Evolutionary conservation across 2,329 filamentous ascomycete species (phyloP).

Genomic region (Penicillium glabrum): DNA sequence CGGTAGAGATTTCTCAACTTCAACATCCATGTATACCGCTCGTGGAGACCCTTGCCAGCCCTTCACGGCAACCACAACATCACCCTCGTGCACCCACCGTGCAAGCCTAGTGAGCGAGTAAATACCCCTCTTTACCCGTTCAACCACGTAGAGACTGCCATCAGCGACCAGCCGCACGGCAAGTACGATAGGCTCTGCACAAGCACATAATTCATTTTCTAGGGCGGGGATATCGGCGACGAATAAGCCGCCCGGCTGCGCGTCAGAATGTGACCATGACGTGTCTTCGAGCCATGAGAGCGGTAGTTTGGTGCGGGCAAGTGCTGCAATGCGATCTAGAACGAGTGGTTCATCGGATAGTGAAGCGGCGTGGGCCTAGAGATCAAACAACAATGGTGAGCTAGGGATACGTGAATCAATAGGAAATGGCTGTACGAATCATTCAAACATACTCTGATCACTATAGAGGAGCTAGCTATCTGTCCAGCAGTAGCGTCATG

Average conservation of each 20-base stretch:
- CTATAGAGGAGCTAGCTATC: conserved; percentile 26
- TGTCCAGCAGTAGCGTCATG: conserved; percentile 15
- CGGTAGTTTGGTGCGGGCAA: conserved; percentile 39
- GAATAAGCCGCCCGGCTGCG: conserved; percentile 39
- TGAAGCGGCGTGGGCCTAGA: conserved; percentile 37
- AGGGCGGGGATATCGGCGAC: conserved; percentile 37
- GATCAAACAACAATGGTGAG: neutral
- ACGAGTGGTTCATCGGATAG: conserved; percentile 35
- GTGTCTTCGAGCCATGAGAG: conserved; percentile 42
- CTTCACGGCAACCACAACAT: conserved; percentile 40
- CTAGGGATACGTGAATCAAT: neutral
- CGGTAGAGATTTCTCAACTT: neutral
- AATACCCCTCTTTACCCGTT: conserved; percentile 39
- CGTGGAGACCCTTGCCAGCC: conserved; percentile 22
- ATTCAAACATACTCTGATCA: conserved; percentile 31
- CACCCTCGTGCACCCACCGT: conserved; percentile 36
- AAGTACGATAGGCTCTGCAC: conserved; percentile 31
- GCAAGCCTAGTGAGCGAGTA: conserved; percentile 41
- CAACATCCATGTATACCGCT: conserved; percentile 2
- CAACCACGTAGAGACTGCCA: conserved; percentile 38
- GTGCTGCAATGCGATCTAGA: conserved; percentile 35
- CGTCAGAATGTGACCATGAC: conserved; percentile 23
- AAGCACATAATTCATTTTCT: conserved; percentile 28
- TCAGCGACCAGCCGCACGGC: conserved; percentile 30
- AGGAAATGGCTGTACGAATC: neutral